Evolutionary conservation across 176 grass and related monocot genomes (phyloP).

Genomic region (Eleusine indica): DNA sequence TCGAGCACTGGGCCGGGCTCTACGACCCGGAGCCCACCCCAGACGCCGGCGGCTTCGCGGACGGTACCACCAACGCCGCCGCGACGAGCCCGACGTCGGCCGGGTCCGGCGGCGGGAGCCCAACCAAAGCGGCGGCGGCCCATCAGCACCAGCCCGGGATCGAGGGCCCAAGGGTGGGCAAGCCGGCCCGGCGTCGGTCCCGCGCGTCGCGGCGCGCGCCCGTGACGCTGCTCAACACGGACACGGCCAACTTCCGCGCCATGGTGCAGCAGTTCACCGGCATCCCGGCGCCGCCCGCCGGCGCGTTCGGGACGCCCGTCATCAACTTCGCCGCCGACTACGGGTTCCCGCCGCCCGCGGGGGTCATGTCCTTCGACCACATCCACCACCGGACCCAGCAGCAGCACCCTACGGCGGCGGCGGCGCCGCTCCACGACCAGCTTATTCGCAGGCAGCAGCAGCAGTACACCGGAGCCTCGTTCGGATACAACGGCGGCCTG

Average conservation of each 20-base stretch:
- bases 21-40: slow-evolving; percentile 34
- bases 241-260: slow-evolving; percentile 81
- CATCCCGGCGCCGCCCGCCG: slow-evolving; percentile 51
- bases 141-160: not conserved
- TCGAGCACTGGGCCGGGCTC: slow-evolving; percentile 48
- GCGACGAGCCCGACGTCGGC: slow-evolving; percentile 31
- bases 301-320: slow-evolving; percentile 26
- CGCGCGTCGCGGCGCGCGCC: slow-evolving; percentile 77
- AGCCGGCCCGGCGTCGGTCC: slow-evolving; percentile 58
- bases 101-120: slow-evolving; percentile 29
- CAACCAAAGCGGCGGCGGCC: not conserved
- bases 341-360: slow-evolving; percentile 14
- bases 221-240: slow-evolving; percentile 90
- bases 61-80: not conserved
- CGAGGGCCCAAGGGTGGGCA: slow-evolving; percentile 51
- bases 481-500: slow-evolving; percentile 10
- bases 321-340: slow-evolving; percentile 56
- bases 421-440: slow-evolving; percentile 44
- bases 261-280: slow-evolving; percentile 97
- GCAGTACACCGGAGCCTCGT: slow-evolving; percentile 40
- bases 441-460: slow-evolving; percentile 33
- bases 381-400: slow-evolving; percentile 19
- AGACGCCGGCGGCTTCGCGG: not conserved
- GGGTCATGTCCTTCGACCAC: slow-evolving; percentile 52
- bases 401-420: not conserved